Evolutionary conservation across 352 stramenopile genomes (phyloP).

Genomic region (Phytophthora agathidicida): DNA sequence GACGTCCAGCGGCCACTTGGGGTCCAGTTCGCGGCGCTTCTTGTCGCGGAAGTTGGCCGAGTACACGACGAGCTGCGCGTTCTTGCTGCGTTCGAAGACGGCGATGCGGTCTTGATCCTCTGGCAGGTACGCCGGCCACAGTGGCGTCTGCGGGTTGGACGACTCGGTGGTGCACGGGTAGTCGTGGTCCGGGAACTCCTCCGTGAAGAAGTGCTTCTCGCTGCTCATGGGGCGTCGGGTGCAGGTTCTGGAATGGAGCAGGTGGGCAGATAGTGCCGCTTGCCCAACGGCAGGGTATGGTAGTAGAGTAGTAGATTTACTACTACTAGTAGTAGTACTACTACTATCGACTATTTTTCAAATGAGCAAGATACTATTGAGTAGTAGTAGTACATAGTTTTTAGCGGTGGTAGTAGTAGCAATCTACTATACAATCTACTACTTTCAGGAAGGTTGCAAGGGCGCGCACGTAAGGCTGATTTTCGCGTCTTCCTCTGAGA

Average conservation of each 20-base stretch:
- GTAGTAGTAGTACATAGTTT: no score
- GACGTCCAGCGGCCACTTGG: slow-evolving; percentile 77
- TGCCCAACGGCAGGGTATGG: no score
- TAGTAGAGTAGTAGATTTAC: no score
- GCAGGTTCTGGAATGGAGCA: slow-evolving; percentile 21
- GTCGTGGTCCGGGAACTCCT: slow-evolving; percentile 75
- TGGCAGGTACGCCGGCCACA: slow-evolving; percentile 75
- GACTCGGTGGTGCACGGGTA: slow-evolving; percentile 69
- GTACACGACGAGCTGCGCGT: slow-evolving; percentile 82
- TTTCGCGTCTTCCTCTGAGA: no score
- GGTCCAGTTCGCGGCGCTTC: slow-evolving; percentile 51
- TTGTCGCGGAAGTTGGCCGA: slow-evolving; percentile 68
- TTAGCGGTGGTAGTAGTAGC: no score
- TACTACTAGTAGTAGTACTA: no score
- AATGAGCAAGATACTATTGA: no score
- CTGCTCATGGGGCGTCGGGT: slow-evolving; percentile 17
- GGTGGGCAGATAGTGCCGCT: no score
- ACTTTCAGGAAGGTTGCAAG: no score
- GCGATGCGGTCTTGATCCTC: slow-evolving; percentile 64
- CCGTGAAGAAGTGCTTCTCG: slow-evolving; percentile 63
- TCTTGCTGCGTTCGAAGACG: slow-evolving; percentile 84
- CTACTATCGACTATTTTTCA: no score
- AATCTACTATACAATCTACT: no score
- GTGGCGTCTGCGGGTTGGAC: slow-evolving; percentile 57
- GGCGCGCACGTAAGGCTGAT: no score